These are phyloP conservation scores for Nannizziopsis barbatae DNA, from an alignment of 2,329 filamentous ascomycete species.

Conservation along the genomic window DNA sequence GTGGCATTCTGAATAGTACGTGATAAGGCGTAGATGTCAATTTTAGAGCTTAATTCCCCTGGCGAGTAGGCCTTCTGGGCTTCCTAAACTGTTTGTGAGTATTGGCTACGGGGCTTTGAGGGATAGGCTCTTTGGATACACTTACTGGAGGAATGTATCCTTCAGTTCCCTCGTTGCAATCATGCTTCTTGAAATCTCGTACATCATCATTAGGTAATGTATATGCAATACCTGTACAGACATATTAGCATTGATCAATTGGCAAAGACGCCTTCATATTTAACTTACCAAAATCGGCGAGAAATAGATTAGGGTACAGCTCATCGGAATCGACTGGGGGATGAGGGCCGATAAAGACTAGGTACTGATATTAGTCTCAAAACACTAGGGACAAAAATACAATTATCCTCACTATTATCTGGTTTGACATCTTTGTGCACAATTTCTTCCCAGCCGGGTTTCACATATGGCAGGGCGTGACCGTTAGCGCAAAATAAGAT, in stretches of 20 bases:
- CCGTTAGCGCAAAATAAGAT: constrained; percentile 11
- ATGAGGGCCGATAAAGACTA: constrained; percentile 8
- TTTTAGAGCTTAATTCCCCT: constrained; percentile 3
- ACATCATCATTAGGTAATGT: constrained; percentile 12
- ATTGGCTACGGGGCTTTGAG: neutral
- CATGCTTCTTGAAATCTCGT: constrained; percentile 9
- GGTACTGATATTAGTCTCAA: neutral
- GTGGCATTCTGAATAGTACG: constrained; percentile 5
- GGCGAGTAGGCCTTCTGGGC: neutral
- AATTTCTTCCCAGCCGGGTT: constrained; percentile 12
- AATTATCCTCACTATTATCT: constrained; percentile 10
- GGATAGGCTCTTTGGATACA: neutral
- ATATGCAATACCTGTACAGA: constrained; percentile 7
- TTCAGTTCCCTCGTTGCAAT: constrained; percentile 1
- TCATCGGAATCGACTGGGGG: constrained; percentile 7
- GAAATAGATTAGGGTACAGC: constrained; percentile 9
- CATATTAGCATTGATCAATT: neutral
- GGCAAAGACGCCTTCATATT: neutral
- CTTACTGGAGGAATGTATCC: constrained; percentile 9
- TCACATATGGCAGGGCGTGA: neutral
- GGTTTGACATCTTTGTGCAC: constrained; percentile 12
- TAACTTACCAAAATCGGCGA: constrained; percentile 11
- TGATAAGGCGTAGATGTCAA: constrained; percentile 10
- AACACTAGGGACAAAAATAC: neutral
- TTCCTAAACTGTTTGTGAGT: constrained; percentile 6